Conservation (phyloP, 257 asterid species). For the Henckelia pumila region DNA sequence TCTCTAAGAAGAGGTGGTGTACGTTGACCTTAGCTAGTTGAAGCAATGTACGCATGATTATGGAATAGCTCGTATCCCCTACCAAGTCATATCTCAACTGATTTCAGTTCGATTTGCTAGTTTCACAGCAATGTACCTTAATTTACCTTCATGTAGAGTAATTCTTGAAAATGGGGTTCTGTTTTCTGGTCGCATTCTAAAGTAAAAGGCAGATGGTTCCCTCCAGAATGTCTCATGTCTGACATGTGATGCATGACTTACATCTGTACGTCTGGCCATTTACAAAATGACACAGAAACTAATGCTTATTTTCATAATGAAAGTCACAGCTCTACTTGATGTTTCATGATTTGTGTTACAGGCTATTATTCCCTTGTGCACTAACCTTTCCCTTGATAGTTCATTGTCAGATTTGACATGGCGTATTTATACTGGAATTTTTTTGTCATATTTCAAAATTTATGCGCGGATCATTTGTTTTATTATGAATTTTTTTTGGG, state of each 20-base stretch:
- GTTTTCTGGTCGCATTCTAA: slow-evolving; percentile 1
- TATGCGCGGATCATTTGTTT: background rate
- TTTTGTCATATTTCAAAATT: background rate
- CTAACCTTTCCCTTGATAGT: slow-evolving; percentile 3
- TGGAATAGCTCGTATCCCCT: background rate
- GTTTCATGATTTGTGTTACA: background rate
- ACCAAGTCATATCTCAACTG: background rate
- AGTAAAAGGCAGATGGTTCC: slow-evolving; percentile 1
- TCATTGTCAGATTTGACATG: slow-evolving; percentile 2
- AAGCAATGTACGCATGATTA: slow-evolving; percentile 4
- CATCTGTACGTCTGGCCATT: background rate
- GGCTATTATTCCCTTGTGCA: background rate
- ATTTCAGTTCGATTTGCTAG: background rate
- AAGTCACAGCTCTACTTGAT: background rate
- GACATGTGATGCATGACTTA: background rate
- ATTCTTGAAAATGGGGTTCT: background rate
- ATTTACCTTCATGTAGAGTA: background rate
- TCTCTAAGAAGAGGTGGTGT: background rate
- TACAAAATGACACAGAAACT: background rate
- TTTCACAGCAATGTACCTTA: slow-evolving; percentile 8
- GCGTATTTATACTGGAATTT: background rate
- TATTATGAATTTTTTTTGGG: background rate
- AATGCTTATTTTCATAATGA: background rate
- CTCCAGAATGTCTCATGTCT: slow-evolving; percentile 8
- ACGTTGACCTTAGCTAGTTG: slow-evolving; percentile 4